Base-by-base conservation (phyloP, 306 rosid species). In the Cucurbita moschata region DNA sequence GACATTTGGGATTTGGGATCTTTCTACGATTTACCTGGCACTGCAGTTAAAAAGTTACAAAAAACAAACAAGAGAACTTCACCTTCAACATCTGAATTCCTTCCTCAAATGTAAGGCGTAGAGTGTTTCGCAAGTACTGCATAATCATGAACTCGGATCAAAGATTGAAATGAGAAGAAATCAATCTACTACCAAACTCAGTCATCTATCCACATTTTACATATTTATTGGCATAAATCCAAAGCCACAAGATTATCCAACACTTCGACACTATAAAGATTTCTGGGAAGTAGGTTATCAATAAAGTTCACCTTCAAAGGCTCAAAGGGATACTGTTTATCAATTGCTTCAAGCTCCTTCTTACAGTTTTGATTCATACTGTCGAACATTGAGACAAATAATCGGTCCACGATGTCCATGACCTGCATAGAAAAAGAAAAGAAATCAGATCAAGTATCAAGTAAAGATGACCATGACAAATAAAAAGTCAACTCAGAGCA, bases 71-170 rank as follows among this genome's bases (percentile, higher is more conserved):
- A 15, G 6, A 50, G 3, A n/a, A 50, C 18, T 50, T 5, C 81
- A 89, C 99, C 96, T 89, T 87, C 66, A 94, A 92, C 97, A 94
- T 91, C 77, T 91, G 87, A 84, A 94, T 38, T 67, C 99, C 99
- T 84, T 94, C 99, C 52, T 89, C 96, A 78, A 87, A 94, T 14
- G 92, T 89, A 69, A 94, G 92, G 30, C 92, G 84, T 15, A 91
- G 73, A 57, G 99, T 94, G 15, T 84, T 76, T 70, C 88, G 90
- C 76, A 91, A 72, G 82, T 94, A 94, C 99, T 94, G 88, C 88
- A 89, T 56, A 78, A 58, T 57, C 14, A 68, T 53, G 64, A 60
- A 44, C 46, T 8, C 65, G 43, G 21, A 42, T 55, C 21, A 39
- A 65, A 65, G 53, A 50, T 26, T 10, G 54, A 38, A 12, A 65